phyloP scores from a whole-genome alignment of 148 eudicot species.

The Heliosperma pusillum region DNA sequence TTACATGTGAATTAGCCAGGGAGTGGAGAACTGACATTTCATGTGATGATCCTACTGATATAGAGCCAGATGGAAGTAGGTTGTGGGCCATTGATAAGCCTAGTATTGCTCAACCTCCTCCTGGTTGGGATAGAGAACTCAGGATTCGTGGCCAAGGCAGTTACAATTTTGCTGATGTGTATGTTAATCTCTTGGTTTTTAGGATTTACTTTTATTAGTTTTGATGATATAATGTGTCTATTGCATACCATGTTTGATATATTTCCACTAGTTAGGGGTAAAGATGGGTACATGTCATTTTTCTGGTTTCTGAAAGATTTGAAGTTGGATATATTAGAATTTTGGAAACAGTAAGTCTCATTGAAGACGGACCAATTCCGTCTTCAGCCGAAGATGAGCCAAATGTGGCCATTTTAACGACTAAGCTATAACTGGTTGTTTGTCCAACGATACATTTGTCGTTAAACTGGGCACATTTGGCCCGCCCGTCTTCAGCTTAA shows the following conservation, averaged over 20 bases:
- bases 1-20: constrained; percentile 61
- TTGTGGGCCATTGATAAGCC: constrained; percentile 97
- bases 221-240: background rate
- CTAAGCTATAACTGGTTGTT: too few species aligned
- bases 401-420: too few species aligned
- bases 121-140: constrained; percentile 80
- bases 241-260: background rate
- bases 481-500: too few species aligned
- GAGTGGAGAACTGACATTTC: constrained; percentile 72
- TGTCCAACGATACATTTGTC: too few species aligned
- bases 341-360: too few species aligned
- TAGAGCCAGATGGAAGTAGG: constrained; percentile 74
- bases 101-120: constrained; percentile 77
- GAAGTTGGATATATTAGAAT: background rate
- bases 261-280: background rate
- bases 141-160: constrained; percentile 84
- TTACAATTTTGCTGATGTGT: constrained; percentile 91
- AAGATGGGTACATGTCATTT: background rate
- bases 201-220: background rate
- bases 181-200: constrained; percentile 32
- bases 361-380: too few species aligned
- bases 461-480: too few species aligned
- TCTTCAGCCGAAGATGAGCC: too few species aligned
- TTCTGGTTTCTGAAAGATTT: background rate
- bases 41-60: constrained; percentile 68